Base-by-base conservation (phyloP, 495 filamentous ascomycete species). In the Jackrogersella minutella region DNA sequence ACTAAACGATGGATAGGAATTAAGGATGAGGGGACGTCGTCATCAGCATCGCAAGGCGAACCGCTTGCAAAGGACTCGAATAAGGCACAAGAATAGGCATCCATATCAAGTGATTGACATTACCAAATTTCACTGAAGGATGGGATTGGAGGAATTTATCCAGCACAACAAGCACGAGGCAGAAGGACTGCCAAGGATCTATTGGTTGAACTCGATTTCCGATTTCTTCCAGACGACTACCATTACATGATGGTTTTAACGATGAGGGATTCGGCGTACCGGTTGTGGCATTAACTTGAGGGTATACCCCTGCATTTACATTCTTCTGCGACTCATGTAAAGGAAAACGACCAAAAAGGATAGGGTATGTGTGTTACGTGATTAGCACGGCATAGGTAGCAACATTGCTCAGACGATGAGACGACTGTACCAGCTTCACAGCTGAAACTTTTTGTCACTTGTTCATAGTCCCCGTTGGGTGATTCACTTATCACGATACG, bases 1-100 rank as follows among this genome's bases (percentile, higher is more conserved):
- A 59, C 66, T 64, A 39, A 69, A 58, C 41, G 30, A 64, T 56
- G 47, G 52, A 44, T 31, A 68, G 65, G 55, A 17, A 64, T 31
- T 4, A 46, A 56, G 1, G 19, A 33, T 59, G 36, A 50, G 14
- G 2, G 9, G 52, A 53, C 31, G 30, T 13, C n/a, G 17, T 7
- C 17, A 19, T 7, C 10, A 19, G 11, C 30, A 7, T 24, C 34
- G 3, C 10, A 36, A 33, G 22, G 13, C 13, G 14, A 7, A 11
- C 39, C 24, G 19, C 26, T 16, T 40, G 3, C 2, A 5, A 19
- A 30, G 14, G 37, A 11, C 4, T n/a, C 3, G 22, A 33, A 54
- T 17, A 39, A 46, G 17, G 21, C 37, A 11, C 14, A 16, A 58
- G 24, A 44, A 17, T 13, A 58, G 37, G 31, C 26, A 53, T 54